Base-by-base conservation (phyloP, 768 basidiomycete species). In the Chlorophyllum brunneum region DNA sequence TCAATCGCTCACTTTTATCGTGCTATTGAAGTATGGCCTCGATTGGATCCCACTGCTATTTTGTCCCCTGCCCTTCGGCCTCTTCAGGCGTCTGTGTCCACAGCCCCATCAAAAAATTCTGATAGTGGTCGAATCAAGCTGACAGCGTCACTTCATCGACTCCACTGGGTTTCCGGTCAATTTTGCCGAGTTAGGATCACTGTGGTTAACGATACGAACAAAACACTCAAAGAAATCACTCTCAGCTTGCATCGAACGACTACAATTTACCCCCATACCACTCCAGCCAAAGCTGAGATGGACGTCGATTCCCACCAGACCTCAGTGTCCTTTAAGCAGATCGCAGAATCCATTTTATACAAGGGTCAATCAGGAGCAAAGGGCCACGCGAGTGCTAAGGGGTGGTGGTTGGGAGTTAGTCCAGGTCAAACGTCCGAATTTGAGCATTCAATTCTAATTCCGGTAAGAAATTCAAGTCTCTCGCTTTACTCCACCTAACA, bases 1-100 rank as follows among this genome's bases (percentile, higher is more conserved):
- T 90, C 88, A 2, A 85, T 95, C 29, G 86, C 92, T 3, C 93
- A 97, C 67, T 93, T 95, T 65, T 95, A 94, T 65, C 82, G 93
- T 7, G 71, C 83, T 40, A 85, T 91, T 65, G 81, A 84, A 48
- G 72, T 95, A 24, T 92, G 85, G 81, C 92, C 92, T 1, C 80
- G 80, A 40, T 67, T 93, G 16, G 77, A 89, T 52, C 80, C 86
- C 3, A 68, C 76, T 16, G 51, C 71, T 3, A 73, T 84, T 18
- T 78, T 97, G 15, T 75, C 81, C 2, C 76, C 86, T 2, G 76
- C 82, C 2, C 67, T 76, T 11, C 72, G 78, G 33, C 83, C 86
- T 2, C 65, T 92, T 11, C 76, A 78, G 55, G 79, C 80, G 24
- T 76, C 77, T 11, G 73, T 72, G 1, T 75, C 79, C 8, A 81